Percentiles rank a stretch among this genome's conserved stretches.
Conservation (phyloP, 257 asterid species). For the Solanum medicagineum region DNA sequence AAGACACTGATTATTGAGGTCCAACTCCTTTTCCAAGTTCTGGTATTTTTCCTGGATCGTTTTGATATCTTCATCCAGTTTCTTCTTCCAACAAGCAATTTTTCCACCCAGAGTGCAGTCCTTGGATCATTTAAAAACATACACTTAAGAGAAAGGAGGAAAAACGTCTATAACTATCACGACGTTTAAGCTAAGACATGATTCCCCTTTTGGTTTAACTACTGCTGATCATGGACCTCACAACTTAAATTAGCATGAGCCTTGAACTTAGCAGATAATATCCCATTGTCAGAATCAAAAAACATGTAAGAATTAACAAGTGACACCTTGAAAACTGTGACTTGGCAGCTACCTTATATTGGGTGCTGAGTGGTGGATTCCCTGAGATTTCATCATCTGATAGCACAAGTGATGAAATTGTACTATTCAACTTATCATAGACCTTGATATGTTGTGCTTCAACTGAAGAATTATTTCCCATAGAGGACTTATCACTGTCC, state of each 20-base stretch:
- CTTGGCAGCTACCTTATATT: constrained; percentile 82
- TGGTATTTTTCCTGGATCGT: constrained; percentile 32
- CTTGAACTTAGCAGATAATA: constrained; percentile 36
- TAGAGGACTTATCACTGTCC: constrained; percentile 24
- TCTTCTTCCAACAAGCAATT: constrained; percentile 72
- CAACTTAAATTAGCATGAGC: constrained; percentile 20
- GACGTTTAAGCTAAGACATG: background rate
- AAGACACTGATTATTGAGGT: constrained; percentile 31
- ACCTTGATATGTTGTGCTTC: constrained; percentile 45
- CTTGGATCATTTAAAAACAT: constrained; percentile 37
- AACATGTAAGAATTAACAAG: constrained; percentile 39
- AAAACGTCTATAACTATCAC: background rate
- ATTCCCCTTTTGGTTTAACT: background rate
- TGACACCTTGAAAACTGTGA: constrained; percentile 40
- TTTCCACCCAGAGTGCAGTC: constrained; percentile 55
- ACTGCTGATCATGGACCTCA: background rate
- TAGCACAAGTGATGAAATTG: constrained; percentile 38
- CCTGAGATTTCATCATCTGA: constrained; percentile 21
- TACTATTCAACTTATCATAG: constrained; percentile 42
- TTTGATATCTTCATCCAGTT: constrained; percentile 42
- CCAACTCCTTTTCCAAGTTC: constrained; percentile 48
- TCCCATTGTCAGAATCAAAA: constrained; percentile 46
- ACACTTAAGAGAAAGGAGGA: background rate
- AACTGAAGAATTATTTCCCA: constrained; percentile 15
- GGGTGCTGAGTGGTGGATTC: constrained; percentile 22